Base-by-base conservation (phyloP, 1,139 yeast species). In the Geotrichum fermentans region DNA sequence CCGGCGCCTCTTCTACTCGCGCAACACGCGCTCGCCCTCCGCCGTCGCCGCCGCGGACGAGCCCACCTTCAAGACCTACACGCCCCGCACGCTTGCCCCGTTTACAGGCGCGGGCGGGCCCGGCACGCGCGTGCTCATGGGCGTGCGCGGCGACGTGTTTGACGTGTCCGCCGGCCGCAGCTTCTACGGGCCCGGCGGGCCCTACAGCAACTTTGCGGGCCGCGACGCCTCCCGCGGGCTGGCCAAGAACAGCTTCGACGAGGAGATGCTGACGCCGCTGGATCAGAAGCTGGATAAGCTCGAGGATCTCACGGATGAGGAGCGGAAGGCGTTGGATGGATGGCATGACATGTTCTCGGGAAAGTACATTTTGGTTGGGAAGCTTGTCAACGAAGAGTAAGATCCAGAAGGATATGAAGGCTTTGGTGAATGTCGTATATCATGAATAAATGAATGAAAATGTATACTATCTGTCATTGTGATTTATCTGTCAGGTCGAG, bases 151-250 rank as follows among this genome's bases (percentile, higher is more conserved):
- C 1, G 81, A 77, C 40, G 96, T 92, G 3, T 92, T 78, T 63
- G 96, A 92, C 63, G 96, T 89, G 22, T 73, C 87, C 10, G 73
- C 75, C 21, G 96, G 96, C 0, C 79, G 89, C 55, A 76, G 80
- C 46, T 92, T 92, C 64, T 92, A 94, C 63, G 98, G 98, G 0
- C 98, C 98, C 2, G 89, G 94, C 20, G 97, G 97, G 0, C 96
- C 97, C 0, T 92, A 92, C 67, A 83, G 85, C 51, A 89, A 88
- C 63, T 92, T 92, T 73, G 97, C 97, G 1, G 98, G 98, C 2
- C 83, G 88, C 58, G 98, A 92, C 68, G 97, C 98, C 2, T 84
- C 95, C 2, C 73, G 98, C 56, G 98, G 98, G 0, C 75, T 92
- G 55, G 97, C 97, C 1, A 73, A 79, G 61, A 92, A 90, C 66